Evolutionary conservation across 257 asterid species (phyloP).

Genomic region (Salvia rosmarinus): DNA sequence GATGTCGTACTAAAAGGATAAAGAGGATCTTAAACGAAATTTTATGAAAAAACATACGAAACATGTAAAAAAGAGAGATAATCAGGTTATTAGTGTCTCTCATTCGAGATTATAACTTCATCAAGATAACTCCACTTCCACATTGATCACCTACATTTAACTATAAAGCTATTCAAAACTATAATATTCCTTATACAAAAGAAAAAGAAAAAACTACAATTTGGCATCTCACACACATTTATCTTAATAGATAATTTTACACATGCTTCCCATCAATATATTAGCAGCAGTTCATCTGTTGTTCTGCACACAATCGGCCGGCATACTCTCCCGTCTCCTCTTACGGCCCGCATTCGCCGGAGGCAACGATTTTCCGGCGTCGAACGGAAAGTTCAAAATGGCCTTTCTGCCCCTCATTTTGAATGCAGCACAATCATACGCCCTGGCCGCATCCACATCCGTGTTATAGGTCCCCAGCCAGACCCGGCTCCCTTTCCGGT

Average conservation of each 20-base stretch:
- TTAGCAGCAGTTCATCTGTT: neutral
- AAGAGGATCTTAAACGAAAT: too few species aligned
- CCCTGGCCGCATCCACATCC: conserved; percentile 80
- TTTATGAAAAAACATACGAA: too few species aligned
- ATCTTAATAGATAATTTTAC: too few species aligned
- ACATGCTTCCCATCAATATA: neutral
- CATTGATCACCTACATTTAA: too few species aligned
- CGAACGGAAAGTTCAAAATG: conserved; percentile 75
- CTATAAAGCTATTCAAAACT: neutral
- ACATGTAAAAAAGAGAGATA: too few species aligned
- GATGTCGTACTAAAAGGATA: too few species aligned
- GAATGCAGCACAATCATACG: conserved; percentile 86
- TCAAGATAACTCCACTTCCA: neutral
- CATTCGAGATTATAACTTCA: too few species aligned
- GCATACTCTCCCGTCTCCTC: conserved; percentile 42
- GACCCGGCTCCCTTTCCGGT: conserved; percentile 69
- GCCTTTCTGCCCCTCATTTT: conserved; percentile 84
- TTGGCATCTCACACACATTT: neutral
- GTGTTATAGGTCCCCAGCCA: conserved; percentile 83
- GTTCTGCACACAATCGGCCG: neutral
- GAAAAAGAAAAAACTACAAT: too few species aligned
- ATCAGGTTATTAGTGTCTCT: too few species aligned
- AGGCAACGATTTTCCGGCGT: conserved; percentile 69
- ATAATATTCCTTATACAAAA: too few species aligned
- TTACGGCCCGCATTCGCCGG: conserved; percentile 54